Conservation (phyloP, 2,329 filamentous ascomycete genomes). For the Fonsecaea monophora region DNA sequence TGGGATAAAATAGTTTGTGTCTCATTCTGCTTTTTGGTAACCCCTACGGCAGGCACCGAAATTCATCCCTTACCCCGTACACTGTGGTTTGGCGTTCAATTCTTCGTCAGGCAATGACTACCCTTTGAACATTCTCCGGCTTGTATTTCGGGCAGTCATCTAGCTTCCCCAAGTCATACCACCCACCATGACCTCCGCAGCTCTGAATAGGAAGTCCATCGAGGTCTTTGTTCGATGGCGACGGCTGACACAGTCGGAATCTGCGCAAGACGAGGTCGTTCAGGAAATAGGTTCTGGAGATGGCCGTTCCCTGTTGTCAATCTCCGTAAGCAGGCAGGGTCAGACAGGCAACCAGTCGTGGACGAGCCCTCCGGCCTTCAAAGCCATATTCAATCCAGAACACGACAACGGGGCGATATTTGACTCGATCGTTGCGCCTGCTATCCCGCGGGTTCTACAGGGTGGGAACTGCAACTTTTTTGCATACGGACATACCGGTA, state of each 20-base stretch:
- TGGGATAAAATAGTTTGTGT: too few relatives aligned
- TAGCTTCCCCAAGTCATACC: too few relatives aligned
- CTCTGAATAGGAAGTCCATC: not conserved
- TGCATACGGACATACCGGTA: conserved; percentile 54
- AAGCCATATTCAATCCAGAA: conserved; percentile 37
- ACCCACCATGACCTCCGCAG: too few relatives aligned
- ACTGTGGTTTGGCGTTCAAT: too few relatives aligned
- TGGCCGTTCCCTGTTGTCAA: too few relatives aligned
- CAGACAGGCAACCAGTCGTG: conserved; percentile 33
- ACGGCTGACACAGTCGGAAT: conserved; percentile 24
- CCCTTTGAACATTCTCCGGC: too few relatives aligned
- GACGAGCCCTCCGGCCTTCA: conserved; percentile 42
- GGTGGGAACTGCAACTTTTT: conserved; percentile 52
- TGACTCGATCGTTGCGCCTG: conserved; percentile 45
- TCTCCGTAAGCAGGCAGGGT: not conserved
- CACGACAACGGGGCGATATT: conserved; percentile 44
- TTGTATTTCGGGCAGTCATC: too few relatives aligned
- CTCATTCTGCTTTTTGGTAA: too few relatives aligned
- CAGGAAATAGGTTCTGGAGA: too few relatives aligned
- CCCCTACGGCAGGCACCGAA: too few relatives aligned
- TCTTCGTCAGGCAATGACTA: too few relatives aligned
- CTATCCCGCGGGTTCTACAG: conserved; percentile 45
- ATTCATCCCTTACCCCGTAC: too few relatives aligned
- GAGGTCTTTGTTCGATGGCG: conserved; percentile 35
- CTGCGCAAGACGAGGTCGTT: not conserved